These are phyloP conservation scores for Primulina huaijiensis DNA, from an alignment of 257 asterid species.

Conservation along the genomic window DNA sequence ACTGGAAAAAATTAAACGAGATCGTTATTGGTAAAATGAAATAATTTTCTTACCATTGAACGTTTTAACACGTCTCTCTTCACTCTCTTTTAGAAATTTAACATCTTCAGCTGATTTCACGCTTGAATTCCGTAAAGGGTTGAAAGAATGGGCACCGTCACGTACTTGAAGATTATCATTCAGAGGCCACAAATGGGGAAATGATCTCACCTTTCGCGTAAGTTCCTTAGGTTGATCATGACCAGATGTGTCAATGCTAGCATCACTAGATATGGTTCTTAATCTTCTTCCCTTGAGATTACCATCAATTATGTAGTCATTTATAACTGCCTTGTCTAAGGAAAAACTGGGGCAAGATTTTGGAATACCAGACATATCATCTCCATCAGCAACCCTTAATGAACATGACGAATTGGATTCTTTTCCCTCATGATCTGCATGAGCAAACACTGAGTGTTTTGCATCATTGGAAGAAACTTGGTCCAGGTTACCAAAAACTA, in stretches of 20 bases:
- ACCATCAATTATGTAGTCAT: constrained; percentile 30
- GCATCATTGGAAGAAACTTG: constrained; percentile 26
- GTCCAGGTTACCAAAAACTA: constrained; percentile 58
- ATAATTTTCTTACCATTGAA: constrained; percentile 44
- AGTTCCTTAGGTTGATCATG: constrained; percentile 35
- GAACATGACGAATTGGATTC: constrained; percentile 25
- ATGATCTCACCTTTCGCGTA: constrained; percentile 50
- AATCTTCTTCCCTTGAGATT: constrained; percentile 32
- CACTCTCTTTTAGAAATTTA: constrained; percentile 26
- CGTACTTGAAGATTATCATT: constrained; percentile 28
- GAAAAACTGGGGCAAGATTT: constrained; percentile 27
- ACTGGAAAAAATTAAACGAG: constrained; percentile 11
- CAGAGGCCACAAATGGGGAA: constrained; percentile 50
- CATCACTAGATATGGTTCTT: constrained; percentile 44
- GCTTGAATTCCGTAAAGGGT: constrained; percentile 15
- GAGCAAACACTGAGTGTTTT: constrained; percentile 19
- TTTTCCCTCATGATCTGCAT: constrained; percentile 30
- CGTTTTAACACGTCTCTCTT: constrained; percentile 34
- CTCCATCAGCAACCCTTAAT: constrained; percentile 27
- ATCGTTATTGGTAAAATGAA: constrained; percentile 1
- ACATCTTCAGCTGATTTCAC: constrained; percentile 26
- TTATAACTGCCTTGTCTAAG: constrained; percentile 35
- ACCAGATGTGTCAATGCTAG: constrained; percentile 34
- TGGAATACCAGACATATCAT: constrained; percentile 27
- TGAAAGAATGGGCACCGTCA: constrained; percentile 20